A percentile compares a stretch with the other conserved stretches of the same genome.
Conservation (phyloP, 306 rosid genomes). For the Malus orientalis region DNA sequence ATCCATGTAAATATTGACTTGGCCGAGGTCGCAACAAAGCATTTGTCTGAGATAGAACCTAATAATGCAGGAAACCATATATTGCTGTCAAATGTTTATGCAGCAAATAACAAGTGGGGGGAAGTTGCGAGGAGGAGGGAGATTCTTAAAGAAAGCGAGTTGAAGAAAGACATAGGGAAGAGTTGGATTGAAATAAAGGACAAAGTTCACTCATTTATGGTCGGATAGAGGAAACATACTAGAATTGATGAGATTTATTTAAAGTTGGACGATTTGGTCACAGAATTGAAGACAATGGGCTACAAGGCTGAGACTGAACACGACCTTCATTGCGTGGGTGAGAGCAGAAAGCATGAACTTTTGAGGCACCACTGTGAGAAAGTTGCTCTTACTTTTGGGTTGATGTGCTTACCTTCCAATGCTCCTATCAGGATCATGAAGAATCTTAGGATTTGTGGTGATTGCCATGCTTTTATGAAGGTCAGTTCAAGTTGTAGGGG, state of each 20-base stretch:
- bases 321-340: constrained; percentile 67
- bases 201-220: constrained; percentile 64
- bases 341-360: constrained; percentile 55
- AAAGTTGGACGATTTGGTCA: constrained; percentile 51
- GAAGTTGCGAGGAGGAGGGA: constrained; percentile 74
- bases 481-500: constrained; percentile 33
- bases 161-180: constrained; percentile 69
- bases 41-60: constrained; percentile 67
- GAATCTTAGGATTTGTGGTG: constrained; percentile 88
- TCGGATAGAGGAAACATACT: constrained; percentile 64
- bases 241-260: constrained; percentile 45
- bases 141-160: constrained; percentile 52
- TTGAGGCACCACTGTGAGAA: constrained; percentile 81
- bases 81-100: constrained; percentile 68
- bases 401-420: constrained; percentile 58
- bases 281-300: constrained; percentile 46
- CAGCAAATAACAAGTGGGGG: constrained; percentile 66
- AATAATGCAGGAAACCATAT: constrained; percentile 80
- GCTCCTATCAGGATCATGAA: constrained; percentile 79
- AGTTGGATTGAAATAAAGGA: constrained; percentile 86
- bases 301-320: constrained; percentile 51
- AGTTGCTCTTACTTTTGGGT: constrained; percentile 66
- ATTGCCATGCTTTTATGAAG: constrained; percentile 85
- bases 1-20: constrained; percentile 46
- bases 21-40: constrained; percentile 74